A percentile compares a stretch with the other conserved stretches of the same genome.
phyloP scores from a whole-genome alignment of 495 filamentous ascomycete genomes.

The Bathelium albidoporum region DNA sequence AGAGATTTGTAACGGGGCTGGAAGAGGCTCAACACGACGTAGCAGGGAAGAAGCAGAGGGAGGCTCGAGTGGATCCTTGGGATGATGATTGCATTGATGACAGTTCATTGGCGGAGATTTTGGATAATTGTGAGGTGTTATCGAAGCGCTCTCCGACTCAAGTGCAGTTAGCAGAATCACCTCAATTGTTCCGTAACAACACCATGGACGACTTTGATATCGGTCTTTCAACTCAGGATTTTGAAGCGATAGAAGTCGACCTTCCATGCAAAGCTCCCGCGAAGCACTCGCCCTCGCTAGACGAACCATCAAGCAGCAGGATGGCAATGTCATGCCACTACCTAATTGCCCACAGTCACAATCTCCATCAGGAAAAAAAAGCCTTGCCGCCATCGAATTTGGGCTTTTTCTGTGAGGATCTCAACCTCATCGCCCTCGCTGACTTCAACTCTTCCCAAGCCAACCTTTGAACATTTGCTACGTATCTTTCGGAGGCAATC shows the following conservation, averaged over 20 bases:
- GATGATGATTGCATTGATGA: conserved; percentile 17
- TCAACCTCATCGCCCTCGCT: background rate
- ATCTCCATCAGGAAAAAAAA: background rate
- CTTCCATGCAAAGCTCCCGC: background rate
- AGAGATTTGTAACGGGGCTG: background rate
- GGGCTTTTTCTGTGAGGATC: background rate
- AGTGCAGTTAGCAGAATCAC: background rate
- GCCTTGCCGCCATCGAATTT: background rate
- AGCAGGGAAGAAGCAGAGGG: background rate
- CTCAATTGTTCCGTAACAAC: background rate
- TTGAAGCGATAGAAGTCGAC: background rate
- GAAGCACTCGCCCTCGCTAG: background rate
- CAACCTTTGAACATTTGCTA: background rate
- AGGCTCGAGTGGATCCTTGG: conserved; percentile 8
- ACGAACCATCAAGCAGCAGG: background rate
- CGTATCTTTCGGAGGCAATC: background rate
- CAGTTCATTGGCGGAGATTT: background rate
- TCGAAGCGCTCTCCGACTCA: too few species aligned
- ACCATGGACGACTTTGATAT: background rate
- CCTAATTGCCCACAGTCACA: background rate
- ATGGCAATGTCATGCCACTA: background rate
- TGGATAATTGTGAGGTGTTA: background rate
- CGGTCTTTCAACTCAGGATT: background rate
- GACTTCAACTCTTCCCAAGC: background rate
- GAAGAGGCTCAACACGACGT: background rate